phyloP scores from a whole-genome alignment of 2,329 filamentous ascomycete species.

The Calonectria hawksworthii region DNA sequence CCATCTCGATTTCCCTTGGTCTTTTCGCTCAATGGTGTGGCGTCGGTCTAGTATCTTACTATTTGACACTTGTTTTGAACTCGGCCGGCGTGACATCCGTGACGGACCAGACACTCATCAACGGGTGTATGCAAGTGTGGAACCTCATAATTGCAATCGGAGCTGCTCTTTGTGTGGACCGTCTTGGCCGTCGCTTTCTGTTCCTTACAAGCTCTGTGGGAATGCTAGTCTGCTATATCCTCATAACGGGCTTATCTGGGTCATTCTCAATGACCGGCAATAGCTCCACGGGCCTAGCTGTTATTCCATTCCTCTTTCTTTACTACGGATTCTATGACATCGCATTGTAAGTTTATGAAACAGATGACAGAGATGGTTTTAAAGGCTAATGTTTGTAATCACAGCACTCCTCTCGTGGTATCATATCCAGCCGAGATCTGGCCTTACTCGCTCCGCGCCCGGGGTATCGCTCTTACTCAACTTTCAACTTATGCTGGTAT shows the following conservation, averaged over 20 bases:
- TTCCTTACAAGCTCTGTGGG: constrained; percentile 27
- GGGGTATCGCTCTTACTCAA: constrained; percentile 25
- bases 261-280: constrained; percentile 18
- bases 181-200: constrained; percentile 23
- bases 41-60: constrained; percentile 6
- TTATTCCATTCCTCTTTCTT: constrained; percentile 9
- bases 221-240: constrained; percentile 33
- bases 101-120: constrained; percentile 49
- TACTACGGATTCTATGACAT: constrained; percentile 34
- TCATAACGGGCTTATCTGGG: constrained; percentile 49
- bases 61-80: background rate
- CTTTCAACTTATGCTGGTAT: constrained; percentile 17
- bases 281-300: constrained; percentile 3
- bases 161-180: constrained; percentile 45
- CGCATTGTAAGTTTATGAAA: too few species aligned
- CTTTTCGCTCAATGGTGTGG: constrained; percentile 28
- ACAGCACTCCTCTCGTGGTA: constrained; percentile 22
- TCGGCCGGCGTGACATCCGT: constrained; percentile 55
- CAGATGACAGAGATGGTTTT: too few species aligned
- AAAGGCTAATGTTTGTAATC: too few species aligned
- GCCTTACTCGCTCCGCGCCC: constrained; percentile 33
- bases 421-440: constrained; percentile 44
- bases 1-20: constrained; percentile 25
- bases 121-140: constrained; percentile 48
- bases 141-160: constrained; percentile 51